Evolutionary conservation across 2,329 filamentous ascomycete species (phyloP).

Genomic region (Hortaea werneckii): DNA sequence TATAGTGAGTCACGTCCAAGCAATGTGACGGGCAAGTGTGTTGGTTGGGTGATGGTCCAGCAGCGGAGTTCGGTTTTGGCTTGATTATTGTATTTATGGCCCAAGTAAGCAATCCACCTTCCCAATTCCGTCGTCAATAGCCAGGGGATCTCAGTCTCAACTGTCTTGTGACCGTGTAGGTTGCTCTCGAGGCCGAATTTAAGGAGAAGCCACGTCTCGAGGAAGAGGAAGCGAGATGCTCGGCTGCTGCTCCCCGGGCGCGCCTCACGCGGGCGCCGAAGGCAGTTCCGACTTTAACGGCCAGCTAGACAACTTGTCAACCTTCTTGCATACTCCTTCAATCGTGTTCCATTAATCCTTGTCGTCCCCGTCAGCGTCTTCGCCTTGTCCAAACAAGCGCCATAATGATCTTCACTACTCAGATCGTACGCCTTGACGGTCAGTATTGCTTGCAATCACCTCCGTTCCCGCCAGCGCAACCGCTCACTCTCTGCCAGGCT

Average conservation of each 20-base stretch:
- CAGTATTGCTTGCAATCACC: conserved; percentile 17
- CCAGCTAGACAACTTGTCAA: neutral
- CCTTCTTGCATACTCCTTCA: neutral
- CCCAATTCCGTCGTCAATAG: no score
- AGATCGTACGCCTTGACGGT: conserved; percentile 92
- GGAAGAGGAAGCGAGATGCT: no score
- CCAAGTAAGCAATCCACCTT: no score
- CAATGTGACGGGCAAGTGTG: no score
- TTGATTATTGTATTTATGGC: no score
- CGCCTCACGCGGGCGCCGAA: neutral
- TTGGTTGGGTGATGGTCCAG: no score
- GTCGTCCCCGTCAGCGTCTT: neutral
- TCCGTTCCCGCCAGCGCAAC: neutral
- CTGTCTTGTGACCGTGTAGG: no score
- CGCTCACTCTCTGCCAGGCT: conserved; percentile 46
- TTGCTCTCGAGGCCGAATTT: no score
- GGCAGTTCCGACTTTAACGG: neutral
- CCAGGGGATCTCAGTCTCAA: no score
- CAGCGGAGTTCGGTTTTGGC: no score
- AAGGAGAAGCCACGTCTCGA: no score
- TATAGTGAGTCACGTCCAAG: no score
- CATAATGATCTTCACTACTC: conserved; percentile 50
- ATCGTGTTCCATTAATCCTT: neutral
- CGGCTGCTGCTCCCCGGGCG: neutral
- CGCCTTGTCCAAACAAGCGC: neutral